These are phyloP conservation scores for Phaeomoniella chlamydospora DNA, from an alignment of 2,329 filamentous ascomycete genomes.

Conservation along the genomic window DNA sequence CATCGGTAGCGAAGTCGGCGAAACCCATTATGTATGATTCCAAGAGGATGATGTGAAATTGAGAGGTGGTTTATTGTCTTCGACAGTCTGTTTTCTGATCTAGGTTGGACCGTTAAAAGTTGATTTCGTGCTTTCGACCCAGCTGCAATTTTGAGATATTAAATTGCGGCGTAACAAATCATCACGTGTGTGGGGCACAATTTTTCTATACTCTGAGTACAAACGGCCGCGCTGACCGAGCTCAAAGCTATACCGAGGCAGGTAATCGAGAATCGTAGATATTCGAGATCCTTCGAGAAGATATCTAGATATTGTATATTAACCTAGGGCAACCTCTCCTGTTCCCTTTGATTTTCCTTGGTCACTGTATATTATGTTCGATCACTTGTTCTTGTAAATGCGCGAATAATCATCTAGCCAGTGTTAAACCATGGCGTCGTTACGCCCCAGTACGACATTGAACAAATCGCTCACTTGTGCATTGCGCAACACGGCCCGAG, in stretches of 20 bases:
- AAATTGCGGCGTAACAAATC: not conserved
- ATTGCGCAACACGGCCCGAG: constrained; percentile 2
- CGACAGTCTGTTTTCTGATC: no score
- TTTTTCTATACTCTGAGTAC: not conserved
- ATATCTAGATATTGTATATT: no score
- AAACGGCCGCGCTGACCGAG: no score
- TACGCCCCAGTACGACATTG: constrained; percentile 3
- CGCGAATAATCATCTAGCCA: no score
- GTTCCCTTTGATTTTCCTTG: no score
- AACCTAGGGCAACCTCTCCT: no score
- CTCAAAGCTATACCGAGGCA: no score
- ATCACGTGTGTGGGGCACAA: not conserved
- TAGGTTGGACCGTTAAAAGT: no score
- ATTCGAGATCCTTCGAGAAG: not conserved
- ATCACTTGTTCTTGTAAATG: no score
- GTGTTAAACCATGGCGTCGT: not conserved
- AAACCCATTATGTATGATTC: constrained; percentile 41
- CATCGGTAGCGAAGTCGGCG: constrained; percentile 48
- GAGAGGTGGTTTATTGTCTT: no score
- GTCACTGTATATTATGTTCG: no score
- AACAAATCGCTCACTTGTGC: constrained; percentile 10
- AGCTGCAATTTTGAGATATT: not conserved
- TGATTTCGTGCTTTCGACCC: no score
- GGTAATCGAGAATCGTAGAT: not conserved
- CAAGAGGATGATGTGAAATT: not conserved